Evolutionary conservation across 177 flowering plant genomes (phyloP).

Genomic region (Vitis hybrid): DNA sequence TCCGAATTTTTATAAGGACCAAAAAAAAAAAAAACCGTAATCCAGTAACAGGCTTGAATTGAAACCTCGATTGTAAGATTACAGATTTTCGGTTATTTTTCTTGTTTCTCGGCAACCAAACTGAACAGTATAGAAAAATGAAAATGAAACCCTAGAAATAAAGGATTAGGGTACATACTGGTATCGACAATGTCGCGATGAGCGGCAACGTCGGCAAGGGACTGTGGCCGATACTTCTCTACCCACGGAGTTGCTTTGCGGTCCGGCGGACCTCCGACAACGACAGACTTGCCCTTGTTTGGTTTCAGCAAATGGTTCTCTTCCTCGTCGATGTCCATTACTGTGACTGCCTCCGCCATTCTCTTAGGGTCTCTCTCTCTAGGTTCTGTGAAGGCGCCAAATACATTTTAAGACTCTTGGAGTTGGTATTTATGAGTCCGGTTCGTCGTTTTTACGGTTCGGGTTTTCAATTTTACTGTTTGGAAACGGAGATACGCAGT

Average conservation of each 20-base stretch:
- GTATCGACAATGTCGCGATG: conserved; percentile 96
- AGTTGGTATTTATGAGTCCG: no score
- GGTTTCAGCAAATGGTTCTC: conserved; percentile 19
- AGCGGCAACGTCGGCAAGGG: conserved; percentile 96
- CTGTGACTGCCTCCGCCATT: conserved; percentile 41
- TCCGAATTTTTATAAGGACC: no score
- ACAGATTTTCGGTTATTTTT: background rate
- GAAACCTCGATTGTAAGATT: no score
- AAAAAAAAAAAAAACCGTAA: no score
- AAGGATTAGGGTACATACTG: conserved; percentile 34
- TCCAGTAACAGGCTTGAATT: no score
- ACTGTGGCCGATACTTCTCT: conserved; percentile 96
- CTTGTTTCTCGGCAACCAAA: background rate
- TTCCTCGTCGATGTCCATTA: conserved; percentile 76
- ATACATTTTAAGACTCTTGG: background rate
- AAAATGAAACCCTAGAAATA: conserved; percentile 14
- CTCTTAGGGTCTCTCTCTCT: background rate
- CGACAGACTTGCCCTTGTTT: conserved; percentile 53
- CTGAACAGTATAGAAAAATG: background rate
- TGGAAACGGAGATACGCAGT: no score
- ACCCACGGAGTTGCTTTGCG: conserved; percentile 83
- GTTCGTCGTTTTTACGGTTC: no score
- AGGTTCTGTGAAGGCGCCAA: conserved; percentile 4
- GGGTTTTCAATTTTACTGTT: no score
- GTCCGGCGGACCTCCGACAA: conserved; percentile 21